A percentile compares a stretch with the other conserved stretches of the same genome.
phyloP scores from a whole-genome alignment of 2,329 filamentous ascomycete genomes.

The Amylocarpus encephaloides region DNA sequence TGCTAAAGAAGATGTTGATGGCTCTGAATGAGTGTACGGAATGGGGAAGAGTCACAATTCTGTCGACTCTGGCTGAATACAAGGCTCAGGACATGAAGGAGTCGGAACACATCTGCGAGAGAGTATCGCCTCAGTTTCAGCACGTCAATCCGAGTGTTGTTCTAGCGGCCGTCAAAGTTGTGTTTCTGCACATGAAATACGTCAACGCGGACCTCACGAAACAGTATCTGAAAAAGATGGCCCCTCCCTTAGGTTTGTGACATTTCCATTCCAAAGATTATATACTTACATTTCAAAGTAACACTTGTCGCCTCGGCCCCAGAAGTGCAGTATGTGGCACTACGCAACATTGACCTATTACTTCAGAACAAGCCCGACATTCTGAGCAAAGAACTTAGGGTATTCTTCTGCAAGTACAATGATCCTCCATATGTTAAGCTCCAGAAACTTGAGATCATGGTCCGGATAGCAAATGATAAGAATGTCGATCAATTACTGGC shows the following conservation, averaged over 20 bases:
- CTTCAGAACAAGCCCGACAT: conserved; percentile 96
- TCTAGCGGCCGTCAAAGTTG: conserved; percentile 92
- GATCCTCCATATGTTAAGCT: conserved; percentile 97
- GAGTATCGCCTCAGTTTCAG: conserved; percentile 94
- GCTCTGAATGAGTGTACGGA: conserved; percentile 97
- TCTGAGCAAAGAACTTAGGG: conserved; percentile 90
- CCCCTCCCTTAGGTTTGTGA: conserved; percentile 73
- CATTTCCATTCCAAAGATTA: background rate
- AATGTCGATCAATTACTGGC: conserved; percentile 93
- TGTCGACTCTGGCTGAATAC: conserved; percentile 86
- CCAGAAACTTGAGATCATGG: conserved; percentile 98
- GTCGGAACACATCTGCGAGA: conserved; percentile 95
- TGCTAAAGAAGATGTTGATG: conserved; percentile 91
- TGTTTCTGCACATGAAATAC: conserved; percentile 91
- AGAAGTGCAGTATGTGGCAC: conserved; percentile 95
- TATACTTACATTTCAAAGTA: conserved; percentile 46
- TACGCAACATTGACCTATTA: conserved; percentile 92
- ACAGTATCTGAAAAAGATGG: conserved; percentile 97
- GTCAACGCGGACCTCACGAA: conserved; percentile 71
- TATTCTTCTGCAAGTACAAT: conserved; percentile 99
- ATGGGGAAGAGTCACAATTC: conserved; percentile 92
- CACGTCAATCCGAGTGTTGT: conserved; percentile 98
- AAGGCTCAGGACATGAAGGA: conserved; percentile 84
- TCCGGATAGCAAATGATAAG: conserved; percentile 93
- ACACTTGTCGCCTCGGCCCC: conserved; percentile 92